These are phyloP conservation scores for Lagerstroemia speciosa DNA, from an alignment of 345 rosid species.

Conservation along the genomic window DNA sequence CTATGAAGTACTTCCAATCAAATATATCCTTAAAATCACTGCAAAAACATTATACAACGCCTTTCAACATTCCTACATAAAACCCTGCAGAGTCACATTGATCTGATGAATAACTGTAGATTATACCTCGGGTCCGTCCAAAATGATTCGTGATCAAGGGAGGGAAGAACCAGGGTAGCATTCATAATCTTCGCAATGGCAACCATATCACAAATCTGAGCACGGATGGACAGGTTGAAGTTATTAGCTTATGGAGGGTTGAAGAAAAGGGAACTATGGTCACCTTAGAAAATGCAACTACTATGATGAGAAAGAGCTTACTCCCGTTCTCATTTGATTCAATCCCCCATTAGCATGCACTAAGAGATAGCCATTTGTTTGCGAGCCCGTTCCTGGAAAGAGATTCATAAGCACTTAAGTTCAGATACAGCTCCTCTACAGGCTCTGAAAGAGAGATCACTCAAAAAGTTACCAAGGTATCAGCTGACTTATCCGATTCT, in stretches of 20 bases:
- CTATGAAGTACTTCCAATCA: slow-evolving; percentile 88
- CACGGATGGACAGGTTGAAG: slow-evolving; percentile 3
- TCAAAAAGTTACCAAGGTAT: neutral
- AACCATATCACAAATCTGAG: slow-evolving; percentile 98
- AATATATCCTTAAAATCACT: slow-evolving; percentile 93
- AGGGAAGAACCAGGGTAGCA: slow-evolving; percentile 94
- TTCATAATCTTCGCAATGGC: slow-evolving; percentile 93
- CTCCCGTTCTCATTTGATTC: slow-evolving; percentile 99
- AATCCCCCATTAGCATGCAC: slow-evolving; percentile 97
- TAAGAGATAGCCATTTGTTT: slow-evolving; percentile 75
- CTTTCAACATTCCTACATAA: neutral
- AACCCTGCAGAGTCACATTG: neutral
- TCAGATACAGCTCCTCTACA: neutral
- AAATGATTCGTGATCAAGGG: slow-evolving; percentile 89
- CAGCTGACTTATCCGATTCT: slow-evolving; percentile 43
- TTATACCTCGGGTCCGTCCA: slow-evolving; percentile 98
- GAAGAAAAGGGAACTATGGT: too few species aligned
- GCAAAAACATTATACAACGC: slow-evolving; percentile 15
- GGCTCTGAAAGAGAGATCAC: neutral
- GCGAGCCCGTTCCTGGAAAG: slow-evolving; percentile 24
- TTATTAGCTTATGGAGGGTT: slow-evolving; percentile 3
- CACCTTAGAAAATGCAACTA: neutral
- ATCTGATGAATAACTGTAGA: neutral
- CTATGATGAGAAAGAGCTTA: slow-evolving; percentile 21
- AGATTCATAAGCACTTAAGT: neutral